A percentile compares a stretch with the other conserved stretches of the same genome.
These are phyloP conservation scores for Colletotrichum sp. DNA, from an alignment of 2,329 filamentous ascomycete genomes.

Conservation along the genomic window DNA sequence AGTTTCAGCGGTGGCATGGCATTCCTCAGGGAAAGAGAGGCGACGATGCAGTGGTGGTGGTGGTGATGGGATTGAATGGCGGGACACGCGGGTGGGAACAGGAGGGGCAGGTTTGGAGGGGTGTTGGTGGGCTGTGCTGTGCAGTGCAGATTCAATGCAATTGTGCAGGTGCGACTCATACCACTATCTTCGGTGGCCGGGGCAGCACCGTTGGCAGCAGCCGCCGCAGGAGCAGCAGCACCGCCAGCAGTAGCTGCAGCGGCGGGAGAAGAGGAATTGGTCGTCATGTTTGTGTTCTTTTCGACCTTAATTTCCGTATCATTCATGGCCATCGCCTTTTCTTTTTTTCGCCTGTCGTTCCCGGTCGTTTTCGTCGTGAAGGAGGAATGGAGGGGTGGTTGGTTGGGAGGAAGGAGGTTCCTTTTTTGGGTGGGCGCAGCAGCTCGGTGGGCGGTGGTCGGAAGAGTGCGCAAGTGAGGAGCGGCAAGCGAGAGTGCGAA, in stretches of 20 bases:
- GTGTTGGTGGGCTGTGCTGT: conserved; percentile 17
- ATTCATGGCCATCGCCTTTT: conserved; percentile 42
- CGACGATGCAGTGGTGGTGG: conserved; percentile 18
- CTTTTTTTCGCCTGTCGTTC: conserved; percentile 31
- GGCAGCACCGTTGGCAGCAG: conserved; percentile 27
- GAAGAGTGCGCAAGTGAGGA: conserved; percentile 4
- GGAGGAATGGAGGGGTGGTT: conserved; percentile 26
- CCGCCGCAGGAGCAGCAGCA: conserved; percentile 27
- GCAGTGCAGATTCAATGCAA: conserved; percentile 4
- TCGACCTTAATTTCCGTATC: conserved; percentile 42
- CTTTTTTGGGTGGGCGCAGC: conserved; percentile 18
- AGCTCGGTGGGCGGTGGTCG: background rate
- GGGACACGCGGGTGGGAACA: conserved; percentile 18
- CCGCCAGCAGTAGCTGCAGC: conserved; percentile 29
- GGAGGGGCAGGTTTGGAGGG: conserved; percentile 34
- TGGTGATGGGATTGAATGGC: background rate
- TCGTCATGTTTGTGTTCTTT: conserved; percentile 40
- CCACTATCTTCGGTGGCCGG: conserved; percentile 44
- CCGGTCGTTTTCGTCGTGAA: conserved; percentile 10
- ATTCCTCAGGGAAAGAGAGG: background rate
- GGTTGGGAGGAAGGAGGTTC: conserved; percentile 26
- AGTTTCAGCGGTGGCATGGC: background rate
- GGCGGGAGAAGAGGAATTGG: conserved; percentile 36
- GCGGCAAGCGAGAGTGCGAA: conserved; percentile 20
- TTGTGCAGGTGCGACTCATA: conserved; percentile 33